These are phyloP conservation scores for Talaromyces sp. DNA, from an alignment of 2,329 filamentous ascomycete genomes.

Conservation along the genomic window DNA sequence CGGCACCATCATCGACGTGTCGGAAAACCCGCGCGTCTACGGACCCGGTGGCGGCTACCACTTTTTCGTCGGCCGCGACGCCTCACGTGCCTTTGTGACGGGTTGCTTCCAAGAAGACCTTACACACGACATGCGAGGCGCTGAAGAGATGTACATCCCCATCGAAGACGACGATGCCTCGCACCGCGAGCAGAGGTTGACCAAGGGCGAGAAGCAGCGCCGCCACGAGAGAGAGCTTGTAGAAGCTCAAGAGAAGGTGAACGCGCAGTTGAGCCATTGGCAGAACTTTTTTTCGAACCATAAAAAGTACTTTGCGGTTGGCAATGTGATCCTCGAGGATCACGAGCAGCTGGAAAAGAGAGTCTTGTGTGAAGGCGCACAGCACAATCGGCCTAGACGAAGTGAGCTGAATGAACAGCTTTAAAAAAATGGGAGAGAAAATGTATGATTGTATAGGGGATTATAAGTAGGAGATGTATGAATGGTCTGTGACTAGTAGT, in stretches of 20 bases:
- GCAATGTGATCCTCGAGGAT: constrained; percentile 61
- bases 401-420: constrained; percentile 11
- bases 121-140: constrained; percentile 77
- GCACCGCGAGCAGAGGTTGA: constrained; percentile 27
- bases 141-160: constrained; percentile 76
- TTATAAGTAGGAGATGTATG: background rate
- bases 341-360: constrained; percentile 44
- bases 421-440: background rate
- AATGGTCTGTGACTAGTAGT: background rate
- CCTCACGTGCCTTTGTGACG: constrained; percentile 83
- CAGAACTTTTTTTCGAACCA: constrained; percentile 74
- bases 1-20: constrained; percentile 63
- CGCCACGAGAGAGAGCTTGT: constrained; percentile 60
- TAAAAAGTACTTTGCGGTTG: constrained; percentile 77
- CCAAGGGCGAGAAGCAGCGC: constrained; percentile 42
- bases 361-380: constrained; percentile 66
- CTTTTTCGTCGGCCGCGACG: constrained; percentile 82
- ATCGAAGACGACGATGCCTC: constrained; percentile 56
- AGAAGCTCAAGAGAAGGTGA: constrained; percentile 61
- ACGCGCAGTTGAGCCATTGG: constrained; percentile 73
- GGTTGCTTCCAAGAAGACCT: constrained; percentile 86
- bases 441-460: background rate
- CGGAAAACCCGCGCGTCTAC: constrained; percentile 55
- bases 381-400: constrained; percentile 59
- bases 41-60: constrained; percentile 82